Conservation (phyloP, 176 grass and related monocot species). For the Musa itinerans region DNA sequence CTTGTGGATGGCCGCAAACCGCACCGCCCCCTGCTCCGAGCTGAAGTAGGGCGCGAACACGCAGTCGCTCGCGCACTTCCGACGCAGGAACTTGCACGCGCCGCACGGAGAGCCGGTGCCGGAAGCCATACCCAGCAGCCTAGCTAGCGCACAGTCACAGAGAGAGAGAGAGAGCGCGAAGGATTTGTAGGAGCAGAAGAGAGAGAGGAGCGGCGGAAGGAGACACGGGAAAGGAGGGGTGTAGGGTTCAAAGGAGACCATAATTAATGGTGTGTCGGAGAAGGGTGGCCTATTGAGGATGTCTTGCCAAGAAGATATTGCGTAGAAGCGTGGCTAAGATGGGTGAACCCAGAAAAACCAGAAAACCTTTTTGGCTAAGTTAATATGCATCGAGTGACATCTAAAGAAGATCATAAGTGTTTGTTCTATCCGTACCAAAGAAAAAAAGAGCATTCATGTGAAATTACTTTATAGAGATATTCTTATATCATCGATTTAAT, state of each 20-base stretch:
- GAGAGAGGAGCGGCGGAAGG: neutral
- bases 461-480: too few relatives aligned
- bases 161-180: neutral
- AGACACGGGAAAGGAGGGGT: neutral
- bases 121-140: neutral
- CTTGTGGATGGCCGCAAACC: conserved; percentile 37
- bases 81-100: conserved; percentile 12
- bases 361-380: too few relatives aligned
- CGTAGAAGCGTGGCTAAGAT: too few relatives aligned
- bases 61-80: conserved; percentile 2
- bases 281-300: neutral
- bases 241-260: neutral
- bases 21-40: neutral
- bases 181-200: neutral
- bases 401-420: too few relatives aligned
- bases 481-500: too few relatives aligned
- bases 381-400: too few relatives aligned
- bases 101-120: neutral
- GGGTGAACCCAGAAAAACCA: too few relatives aligned
- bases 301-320: too few relatives aligned
- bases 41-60: conserved; percentile 2
- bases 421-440: too few relatives aligned
- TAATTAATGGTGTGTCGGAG: neutral
- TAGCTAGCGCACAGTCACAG: neutral
- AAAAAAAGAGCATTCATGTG: too few relatives aligned